phyloP scores from a whole-genome alignment of 2,329 filamentous ascomycete genomes.

The Phyllosticta citriasiana region DNA sequence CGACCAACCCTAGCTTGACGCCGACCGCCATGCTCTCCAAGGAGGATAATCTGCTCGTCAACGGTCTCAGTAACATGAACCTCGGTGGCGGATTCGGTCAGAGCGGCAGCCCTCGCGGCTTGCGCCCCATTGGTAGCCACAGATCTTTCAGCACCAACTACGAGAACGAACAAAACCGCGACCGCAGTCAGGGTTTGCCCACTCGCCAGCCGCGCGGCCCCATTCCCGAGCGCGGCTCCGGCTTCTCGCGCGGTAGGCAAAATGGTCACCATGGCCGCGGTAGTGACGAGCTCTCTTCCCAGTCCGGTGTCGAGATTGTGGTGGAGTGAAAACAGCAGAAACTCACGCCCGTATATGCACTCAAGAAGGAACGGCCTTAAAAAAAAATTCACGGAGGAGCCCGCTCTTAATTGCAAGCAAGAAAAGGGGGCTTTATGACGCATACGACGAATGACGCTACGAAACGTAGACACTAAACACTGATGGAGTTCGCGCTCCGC shows the following conservation, averaged over 20 bases:
- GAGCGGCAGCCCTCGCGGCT: conserved; percentile 46
- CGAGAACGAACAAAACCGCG: conserved; percentile 43
- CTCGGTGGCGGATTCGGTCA: conserved; percentile 42
- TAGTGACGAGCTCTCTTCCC: conserved; percentile 53
- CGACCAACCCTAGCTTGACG: conserved; percentile 57
- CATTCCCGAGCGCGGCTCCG: conserved; percentile 47
- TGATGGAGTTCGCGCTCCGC: conserved; percentile 11
- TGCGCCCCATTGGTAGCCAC: conserved; percentile 55
- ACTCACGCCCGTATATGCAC: conserved; percentile 9
- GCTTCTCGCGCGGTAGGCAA: conserved; percentile 45
- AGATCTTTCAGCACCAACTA: conserved; percentile 50
- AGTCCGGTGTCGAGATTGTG: conserved; percentile 52
- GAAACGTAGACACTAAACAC: conserved; percentile 12
- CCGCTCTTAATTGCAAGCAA: conserved; percentile 9
- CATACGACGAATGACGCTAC: conserved; percentile 20
- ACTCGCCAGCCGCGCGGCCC: conserved; percentile 54
- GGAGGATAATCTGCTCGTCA: conserved; percentile 51
- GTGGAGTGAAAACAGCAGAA: conserved; percentile 37
- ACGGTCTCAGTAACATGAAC: conserved; percentile 52
- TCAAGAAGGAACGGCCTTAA: conserved; percentile 10
- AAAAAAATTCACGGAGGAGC: conserved; percentile 7
- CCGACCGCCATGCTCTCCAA: conserved; percentile 46
- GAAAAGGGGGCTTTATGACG: conserved; percentile 14
- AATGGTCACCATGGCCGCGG: conserved; percentile 53
- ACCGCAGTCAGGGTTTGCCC: conserved; percentile 38